Conservation (phyloP, 78 protist genomes). For the slime mould (Dictyostelium discoideum) region DNA sequence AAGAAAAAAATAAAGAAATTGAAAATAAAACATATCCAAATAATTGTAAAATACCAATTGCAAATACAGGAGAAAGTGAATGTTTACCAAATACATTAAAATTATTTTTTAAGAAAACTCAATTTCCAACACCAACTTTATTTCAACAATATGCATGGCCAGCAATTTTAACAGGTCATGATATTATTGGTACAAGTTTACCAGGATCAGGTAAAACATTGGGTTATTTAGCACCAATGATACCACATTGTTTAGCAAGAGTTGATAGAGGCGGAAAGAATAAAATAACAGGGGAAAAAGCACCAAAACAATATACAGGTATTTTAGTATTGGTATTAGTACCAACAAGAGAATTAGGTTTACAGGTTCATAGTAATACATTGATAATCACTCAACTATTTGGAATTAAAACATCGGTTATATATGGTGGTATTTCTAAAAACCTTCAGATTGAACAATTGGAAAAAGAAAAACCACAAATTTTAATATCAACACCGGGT, state of each 20-base stretch:
- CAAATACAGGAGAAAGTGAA: not conserved
- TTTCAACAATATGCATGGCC: conserved; percentile 97
- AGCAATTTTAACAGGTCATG: conserved; percentile 84
- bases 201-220: conserved; percentile 98
- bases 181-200: conserved; percentile 99
- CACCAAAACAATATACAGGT: not conserved
- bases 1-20: not conserved
- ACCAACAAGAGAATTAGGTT: conserved; percentile 98
- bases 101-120: not conserved
- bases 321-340: conserved; percentile 93
- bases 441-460: conserved; percentile 92
- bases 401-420: conserved; percentile 77
- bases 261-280: not conserved
- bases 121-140: conserved; percentile 95
- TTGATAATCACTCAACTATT: conserved; percentile 87
- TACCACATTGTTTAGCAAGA: conserved; percentile 39
- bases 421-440: conserved; percentile 97
- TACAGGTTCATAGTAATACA: conserved; percentile 93
- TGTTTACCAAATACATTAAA: conserved; percentile 24
- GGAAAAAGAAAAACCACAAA: conserved; percentile 89
- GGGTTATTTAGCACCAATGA: conserved; percentile 92
- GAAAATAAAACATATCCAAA: conserved; percentile 8
- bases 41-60: conserved; percentile 34
- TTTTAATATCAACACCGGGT: conserved; percentile 98
- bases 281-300: not conserved